These are phyloP conservation scores for Calonectria pseudoturangicola DNA, from an alignment of 2,329 filamentous ascomycete species.

Conservation along the genomic window DNA sequence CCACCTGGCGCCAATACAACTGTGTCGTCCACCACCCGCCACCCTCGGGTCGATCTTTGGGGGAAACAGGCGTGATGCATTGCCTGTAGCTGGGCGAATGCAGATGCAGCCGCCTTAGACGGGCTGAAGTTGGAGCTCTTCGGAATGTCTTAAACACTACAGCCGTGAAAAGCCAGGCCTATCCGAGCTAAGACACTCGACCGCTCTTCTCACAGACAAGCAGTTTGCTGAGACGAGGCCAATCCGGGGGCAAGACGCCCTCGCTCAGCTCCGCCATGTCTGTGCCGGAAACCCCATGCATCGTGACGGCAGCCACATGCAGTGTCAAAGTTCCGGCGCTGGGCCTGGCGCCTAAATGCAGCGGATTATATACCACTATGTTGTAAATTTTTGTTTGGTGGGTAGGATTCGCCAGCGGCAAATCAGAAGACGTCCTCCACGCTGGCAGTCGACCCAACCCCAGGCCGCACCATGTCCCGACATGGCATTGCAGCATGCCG, in stretches of 20 bases:
- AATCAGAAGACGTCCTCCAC: conserved; percentile 26
- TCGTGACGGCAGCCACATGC: conserved; percentile 46
- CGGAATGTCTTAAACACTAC: conserved; percentile 5
- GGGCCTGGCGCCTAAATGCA: conserved; percentile 19
- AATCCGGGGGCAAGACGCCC: conserved; percentile 16
- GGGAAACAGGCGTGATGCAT: conserved; percentile 11
- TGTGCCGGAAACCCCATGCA: conserved; percentile 41
- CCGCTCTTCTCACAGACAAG: conserved; percentile 4
- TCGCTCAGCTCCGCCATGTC: conserved; percentile 39
- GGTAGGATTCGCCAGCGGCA: conserved; percentile 44
- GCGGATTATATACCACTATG: conserved; percentile 8
- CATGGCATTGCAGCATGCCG: conserved; percentile 35
- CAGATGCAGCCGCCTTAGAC: conserved; percentile 12
- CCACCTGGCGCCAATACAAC: conserved; percentile 14
- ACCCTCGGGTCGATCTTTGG: conserved; percentile 24
- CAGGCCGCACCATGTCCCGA: conserved; percentile 32
- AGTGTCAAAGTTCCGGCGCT: conserved; percentile 44
- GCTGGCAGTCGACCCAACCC: conserved; percentile 15
- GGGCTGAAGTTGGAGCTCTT: conserved; percentile 26
- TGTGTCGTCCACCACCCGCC: conserved; percentile 17
- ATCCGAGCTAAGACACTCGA: conserved; percentile 23
- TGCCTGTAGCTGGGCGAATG: conserved; percentile 11
- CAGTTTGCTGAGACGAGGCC: conserved; percentile 19
- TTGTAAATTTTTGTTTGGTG: conserved; percentile 21
- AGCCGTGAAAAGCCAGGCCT: neutral